Evolutionary conservation across 1,284 basidiomycete species (phyloP).

Genomic region (Sanghuangporus weigelae): DNA sequence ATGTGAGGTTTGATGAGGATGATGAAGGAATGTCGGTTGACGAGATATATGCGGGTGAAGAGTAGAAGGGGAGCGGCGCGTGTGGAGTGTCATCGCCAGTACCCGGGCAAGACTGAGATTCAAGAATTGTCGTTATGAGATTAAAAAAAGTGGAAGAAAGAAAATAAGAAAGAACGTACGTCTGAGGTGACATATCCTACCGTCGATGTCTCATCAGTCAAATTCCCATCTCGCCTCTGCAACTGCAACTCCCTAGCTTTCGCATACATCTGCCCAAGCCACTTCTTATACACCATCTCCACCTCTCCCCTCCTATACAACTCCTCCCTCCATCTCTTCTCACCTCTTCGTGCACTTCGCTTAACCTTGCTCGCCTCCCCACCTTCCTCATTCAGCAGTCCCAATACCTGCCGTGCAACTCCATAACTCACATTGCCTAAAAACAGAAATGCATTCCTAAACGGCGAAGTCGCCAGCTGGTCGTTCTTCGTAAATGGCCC

Average conservation of each 20-base stretch:
- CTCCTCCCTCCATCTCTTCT: background rate
- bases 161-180: slow-evolving; percentile 33
- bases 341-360: background rate
- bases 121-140: background rate
- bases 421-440: background rate
- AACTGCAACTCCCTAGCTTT: background rate
- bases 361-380: background rate
- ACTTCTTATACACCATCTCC: slow-evolving; percentile 43
- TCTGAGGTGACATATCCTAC: slow-evolving; percentile 69
- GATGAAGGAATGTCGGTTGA: slow-evolving; percentile 37
- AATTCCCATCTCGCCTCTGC: background rate
- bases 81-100: slow-evolving; percentile 67
- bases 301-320: slow-evolving; percentile 48
- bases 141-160: slow-evolving; percentile 7
- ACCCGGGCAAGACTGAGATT: slow-evolving; percentile 36
- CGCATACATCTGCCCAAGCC: slow-evolving; percentile 48
- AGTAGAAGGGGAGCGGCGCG: slow-evolving; percentile 49
- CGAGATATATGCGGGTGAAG: slow-evolving; percentile 50
- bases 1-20: background rate
- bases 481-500: background rate
- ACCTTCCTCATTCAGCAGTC: background rate
- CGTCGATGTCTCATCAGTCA: background rate
- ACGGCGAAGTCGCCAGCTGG: background rate
- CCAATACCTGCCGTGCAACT: background rate
- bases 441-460: background rate